Evolutionary conservation across 1,284 basidiomycete species (phyloP).

Genomic region (Ganoderma sinense): DNA sequence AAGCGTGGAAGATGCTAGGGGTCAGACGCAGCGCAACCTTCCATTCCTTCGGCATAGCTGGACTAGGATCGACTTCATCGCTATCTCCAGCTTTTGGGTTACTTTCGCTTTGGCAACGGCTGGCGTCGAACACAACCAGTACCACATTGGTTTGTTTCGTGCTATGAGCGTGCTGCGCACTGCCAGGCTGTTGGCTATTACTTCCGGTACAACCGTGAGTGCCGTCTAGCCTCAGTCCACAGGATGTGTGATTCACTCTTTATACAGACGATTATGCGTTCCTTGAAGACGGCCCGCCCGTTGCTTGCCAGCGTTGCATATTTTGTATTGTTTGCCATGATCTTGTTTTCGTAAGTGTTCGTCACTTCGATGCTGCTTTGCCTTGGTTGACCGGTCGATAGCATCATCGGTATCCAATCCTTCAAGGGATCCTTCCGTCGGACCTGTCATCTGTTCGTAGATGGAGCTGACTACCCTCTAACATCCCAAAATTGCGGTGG

Average conservation of each 20-base stretch:
- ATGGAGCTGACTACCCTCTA: slow-evolving; percentile 47
- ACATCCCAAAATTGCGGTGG: slow-evolving; percentile 78
- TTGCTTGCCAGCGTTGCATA: slow-evolving; percentile 89
- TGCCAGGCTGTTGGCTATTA: slow-evolving; percentile 86
- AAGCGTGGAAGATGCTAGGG: slow-evolving; percentile 60
- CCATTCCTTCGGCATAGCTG: slow-evolving; percentile 95
- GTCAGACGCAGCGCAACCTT: slow-evolving; percentile 66
- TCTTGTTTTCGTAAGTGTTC: slow-evolving; percentile 82
- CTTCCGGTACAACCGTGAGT: slow-evolving; percentile 89
- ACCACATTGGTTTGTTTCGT: slow-evolving; percentile 89
- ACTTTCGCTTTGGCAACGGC: slow-evolving; percentile 74
- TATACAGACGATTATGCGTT: slow-evolving; percentile 89
- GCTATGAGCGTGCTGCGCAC: slow-evolving; percentile 90
- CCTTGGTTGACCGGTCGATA: slow-evolving; percentile 37
- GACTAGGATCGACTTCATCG: slow-evolving; percentile 91
- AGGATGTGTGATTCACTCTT: neutral
- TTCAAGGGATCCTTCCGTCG: slow-evolving; percentile 88
- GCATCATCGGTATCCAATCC: slow-evolving; percentile 90
- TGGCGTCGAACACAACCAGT: slow-evolving; percentile 68
- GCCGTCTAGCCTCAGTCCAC: neutral
- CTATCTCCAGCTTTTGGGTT: slow-evolving; percentile 86
- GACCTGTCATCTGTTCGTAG: slow-evolving; percentile 56
- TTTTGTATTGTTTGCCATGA: slow-evolving; percentile 92
- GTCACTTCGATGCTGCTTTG: neutral
- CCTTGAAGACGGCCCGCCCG: slow-evolving; percentile 90